Evolutionary conservation across 495 filamentous ascomycete genomes (phyloP), one percentile per base, ranked within the genome.

Genomic region (Aspergillus coremiiformis): DNA sequence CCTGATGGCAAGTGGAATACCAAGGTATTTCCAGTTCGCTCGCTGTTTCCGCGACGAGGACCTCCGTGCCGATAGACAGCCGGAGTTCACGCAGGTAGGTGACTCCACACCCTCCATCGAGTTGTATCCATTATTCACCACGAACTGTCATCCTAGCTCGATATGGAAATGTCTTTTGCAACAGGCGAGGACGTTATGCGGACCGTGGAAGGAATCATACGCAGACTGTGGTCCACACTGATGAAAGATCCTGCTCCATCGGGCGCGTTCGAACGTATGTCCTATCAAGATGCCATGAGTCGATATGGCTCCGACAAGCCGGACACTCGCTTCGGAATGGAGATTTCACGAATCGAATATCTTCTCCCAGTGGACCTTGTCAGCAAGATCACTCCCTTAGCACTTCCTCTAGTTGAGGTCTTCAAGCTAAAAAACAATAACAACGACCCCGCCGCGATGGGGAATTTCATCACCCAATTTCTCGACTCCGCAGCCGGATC

Each of bases 11-110:
- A 86, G 85, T 60, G 91, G 92, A 0, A 78, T 97, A 15, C 66
- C 73, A 5, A 78, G 76, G 7, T 98, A 98, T 66, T 95, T 81
- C 62, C 93, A 98, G 66, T 87, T 97, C 67, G 93, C 94, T 1
- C 84, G 81, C 53, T 98, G 93, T 60, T 98, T 97, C 70, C 85
- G 93, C 7, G 93, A 98, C 63, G 93, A 98, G 66, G 93, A 96
- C 72, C 71, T 92, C 39, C 76, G 93, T 20, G 91, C 94, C 0
- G 94, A 97, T 66, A 77, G 93, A 53, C 93, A 98, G 64, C 93
- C 93, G 4, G 93, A 98, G 61, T 98, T 98, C 62, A 96, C 93
- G 9, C 93, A 98, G 77, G 86, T 87, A 73, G 43, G 12, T 24
- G 5, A n/a, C 10, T 46, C 21, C 10, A 9, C 6, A 33, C 4